Conservation (phyloP, 2,329 filamentous ascomycete genomes). For the Rutstroemia sp. region DNA sequence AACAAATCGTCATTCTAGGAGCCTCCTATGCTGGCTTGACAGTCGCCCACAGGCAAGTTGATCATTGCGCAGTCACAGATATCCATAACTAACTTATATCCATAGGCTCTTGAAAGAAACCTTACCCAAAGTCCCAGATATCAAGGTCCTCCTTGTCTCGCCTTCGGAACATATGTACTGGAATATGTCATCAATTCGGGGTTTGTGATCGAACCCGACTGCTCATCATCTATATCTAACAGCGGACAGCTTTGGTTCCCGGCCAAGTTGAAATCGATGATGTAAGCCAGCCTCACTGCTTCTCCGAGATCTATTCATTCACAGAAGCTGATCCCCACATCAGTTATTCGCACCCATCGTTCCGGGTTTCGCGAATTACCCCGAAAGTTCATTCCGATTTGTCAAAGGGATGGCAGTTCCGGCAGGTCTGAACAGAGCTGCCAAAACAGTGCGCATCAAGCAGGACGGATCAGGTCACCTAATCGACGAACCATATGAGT, state of each 20-base stretch:
- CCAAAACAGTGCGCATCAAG: conserved; percentile 35
- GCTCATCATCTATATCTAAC: background rate
- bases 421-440: conserved; percentile 36
- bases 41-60: conserved; percentile 39
- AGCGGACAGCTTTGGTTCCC: conserved; percentile 30
- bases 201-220: conserved; percentile 8
- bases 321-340: background rate
- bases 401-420: conserved; percentile 41
- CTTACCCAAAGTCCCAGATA: conserved; percentile 29
- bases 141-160: conserved; percentile 48
- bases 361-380: conserved; percentile 42
- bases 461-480: conserved; percentile 18
- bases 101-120: conserved; percentile 39
- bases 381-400: conserved; percentile 42
- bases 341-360: conserved; percentile 33
- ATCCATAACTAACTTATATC: background rate
- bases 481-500: conserved; percentile 38
- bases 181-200: conserved; percentile 41
- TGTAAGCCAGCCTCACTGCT: conserved; percentile 1
- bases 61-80: too few species aligned
- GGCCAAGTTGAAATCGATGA: conserved; percentile 38
- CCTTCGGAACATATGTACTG: conserved; percentile 44
- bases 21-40: conserved; percentile 46
- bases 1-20: conserved; percentile 43
- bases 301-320: too few species aligned